Conservation (phyloP, 768 basidiomycete genomes). For the Chlorophyllum brunneum region DNA sequence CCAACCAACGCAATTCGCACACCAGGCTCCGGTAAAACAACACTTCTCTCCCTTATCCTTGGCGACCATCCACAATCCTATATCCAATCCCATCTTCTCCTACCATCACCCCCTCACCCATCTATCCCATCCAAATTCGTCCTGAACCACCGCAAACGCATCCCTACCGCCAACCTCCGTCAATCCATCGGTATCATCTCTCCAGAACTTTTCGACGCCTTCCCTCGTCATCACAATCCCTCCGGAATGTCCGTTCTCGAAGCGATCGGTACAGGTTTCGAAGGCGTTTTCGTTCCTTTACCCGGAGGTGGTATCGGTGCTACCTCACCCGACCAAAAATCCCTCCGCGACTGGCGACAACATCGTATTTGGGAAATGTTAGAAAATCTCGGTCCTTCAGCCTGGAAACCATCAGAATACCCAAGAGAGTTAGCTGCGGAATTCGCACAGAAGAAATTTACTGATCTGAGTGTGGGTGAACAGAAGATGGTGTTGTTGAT, state of each 20-base stretch:
- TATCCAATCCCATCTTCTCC: slow-evolving; percentile 49
- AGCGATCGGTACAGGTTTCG: slow-evolving; percentile 84
- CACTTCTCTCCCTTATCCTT: slow-evolving; percentile 82
- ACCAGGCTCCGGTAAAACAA: slow-evolving; percentile 91
- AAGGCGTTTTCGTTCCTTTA: slow-evolving; percentile 69
- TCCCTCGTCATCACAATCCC: slow-evolving; percentile 58
- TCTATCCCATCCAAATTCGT: slow-evolving; percentile 54
- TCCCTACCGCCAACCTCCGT: slow-evolving; percentile 66
- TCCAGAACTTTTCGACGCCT: slow-evolving; percentile 89
- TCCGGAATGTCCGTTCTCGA: slow-evolving; percentile 68
- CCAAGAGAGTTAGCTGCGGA: not conserved
- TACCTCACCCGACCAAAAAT: slow-evolving; percentile 22
- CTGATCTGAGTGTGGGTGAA: slow-evolving; percentile 63
- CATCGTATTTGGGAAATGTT: slow-evolving; percentile 53
- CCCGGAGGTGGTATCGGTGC: slow-evolving; percentile 43
- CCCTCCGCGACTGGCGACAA: slow-evolving; percentile 31
- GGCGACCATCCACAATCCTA: slow-evolving; percentile 97
- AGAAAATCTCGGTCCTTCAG: slow-evolving; percentile 53
- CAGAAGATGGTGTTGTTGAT: slow-evolving; percentile 82
- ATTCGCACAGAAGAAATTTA: slow-evolving; percentile 54
- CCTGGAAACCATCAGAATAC: slow-evolving; percentile 32
- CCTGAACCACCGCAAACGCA: slow-evolving; percentile 53
- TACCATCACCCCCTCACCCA: slow-evolving; percentile 29
- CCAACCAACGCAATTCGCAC: not conserved
- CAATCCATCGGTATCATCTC: slow-evolving; percentile 74